Evolutionary conservation across 2,329 filamentous ascomycete species (phyloP), one percentile per base, ranked within the genome.

Genomic region (Paecilomyces variotii): DNA sequence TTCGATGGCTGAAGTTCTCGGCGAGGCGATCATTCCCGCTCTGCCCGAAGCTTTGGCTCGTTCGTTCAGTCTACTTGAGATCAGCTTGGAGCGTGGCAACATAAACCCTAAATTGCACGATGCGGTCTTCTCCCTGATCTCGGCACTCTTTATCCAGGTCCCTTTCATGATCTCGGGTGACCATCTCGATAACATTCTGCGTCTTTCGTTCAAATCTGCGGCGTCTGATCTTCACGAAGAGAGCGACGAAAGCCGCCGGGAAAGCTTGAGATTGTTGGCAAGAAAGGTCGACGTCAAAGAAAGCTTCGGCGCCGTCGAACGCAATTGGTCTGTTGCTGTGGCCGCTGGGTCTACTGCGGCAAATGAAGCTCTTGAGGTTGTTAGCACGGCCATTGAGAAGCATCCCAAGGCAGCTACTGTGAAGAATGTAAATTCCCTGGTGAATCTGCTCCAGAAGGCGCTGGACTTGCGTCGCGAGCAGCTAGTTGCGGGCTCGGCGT

Each of bases 91-190:
- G 24, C 70, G 76, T 14, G 80, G 79, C 12, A 77, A 79, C 27
- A 78, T 80, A 34, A 82, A 87, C 57, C 75, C 80, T 19, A 84
- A 86, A 64, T 78, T 97, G 30, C 90, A 95, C 71, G 90, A 93
- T 66, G 91, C 93, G 2, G 84, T 86, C 7, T 96, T 89, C 73
- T 83, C 89, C 0, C 86, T 97, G 59, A 80, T 97, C 61, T 87
- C 86, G 54, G 84, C 91, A 6, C 79, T 97, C 52, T 84, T 93
- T 11, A 87, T 94, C 64, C 85, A 94, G 65, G 78, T 97, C 27
- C 91, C 93, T 0, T 97, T 90, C 75, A 96, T 97, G 86, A 80
- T 97, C 61, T 90, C 91, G 10, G 84, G 84, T 1, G 80, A 83
- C 4, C 87, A 93, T 65, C 75, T 97, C 10, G 85, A 89, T 62